Base-by-base conservation (phyloP, 345 rosid species). In the Leavenworthia alabamica region DNA sequence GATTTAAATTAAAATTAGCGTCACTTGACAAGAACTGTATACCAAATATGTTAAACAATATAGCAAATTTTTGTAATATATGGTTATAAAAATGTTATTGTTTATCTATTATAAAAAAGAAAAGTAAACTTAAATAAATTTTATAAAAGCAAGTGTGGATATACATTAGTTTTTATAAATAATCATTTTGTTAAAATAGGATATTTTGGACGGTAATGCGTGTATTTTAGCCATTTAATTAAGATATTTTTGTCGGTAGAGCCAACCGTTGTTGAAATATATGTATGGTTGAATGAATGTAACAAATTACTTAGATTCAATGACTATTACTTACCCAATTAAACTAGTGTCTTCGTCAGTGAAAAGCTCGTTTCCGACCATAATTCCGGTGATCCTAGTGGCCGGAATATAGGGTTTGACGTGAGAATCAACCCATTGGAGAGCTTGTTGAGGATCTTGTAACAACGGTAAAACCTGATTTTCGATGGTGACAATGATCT, bases 401-500 rank as follows among this genome's bases (percentile, higher is more conserved):
- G 83, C 77, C 15, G 89, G 90, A 33, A 78, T 24, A 70, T 86
- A 89, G 0, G 96, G 96, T 69, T 77, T 78, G 57, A 89, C 70
- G 48, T 70, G 94, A 58, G 86, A 71, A 43, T 40, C 56, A 2
- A 86, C 84, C 96, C 96, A 89, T 66, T 83, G 89, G 8, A 84
- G 77, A 49, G 96, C 96, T 62, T 83, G 87, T 49, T 82, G 89
- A 10, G 86, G 94, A 68, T 89, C 86, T 52, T 44, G 70, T 60
- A 89, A 56, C 13, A 60, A 67, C 0, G 86, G 62, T 24, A 93
- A 53, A 85, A 86, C 81, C 23, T 81, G 72, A 63, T 93, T 93
- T 56, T 85, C 97, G 2, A 93, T 73, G 0, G 96, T 89, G 67
- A 93, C 97, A 6, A 86, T 70, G 5, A 93, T 71, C 57, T 93